Percentiles rank a stretch among this genome's conserved stretches.
Evolutionary conservation across 306 rosid species (phyloP).

Genomic region (Dalbergia cochinchinensis): DNA sequence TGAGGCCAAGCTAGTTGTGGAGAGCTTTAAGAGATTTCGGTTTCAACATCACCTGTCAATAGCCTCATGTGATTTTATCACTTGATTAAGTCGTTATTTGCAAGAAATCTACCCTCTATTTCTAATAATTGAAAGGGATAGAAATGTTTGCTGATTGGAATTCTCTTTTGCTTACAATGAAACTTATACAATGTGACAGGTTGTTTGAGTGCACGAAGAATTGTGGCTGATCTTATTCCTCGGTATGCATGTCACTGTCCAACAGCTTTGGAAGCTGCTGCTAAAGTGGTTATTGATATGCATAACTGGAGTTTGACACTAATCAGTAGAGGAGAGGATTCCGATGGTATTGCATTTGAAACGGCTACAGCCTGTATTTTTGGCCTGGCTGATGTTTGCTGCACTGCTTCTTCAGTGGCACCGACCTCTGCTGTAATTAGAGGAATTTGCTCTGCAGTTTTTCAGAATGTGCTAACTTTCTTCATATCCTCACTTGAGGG

Average conservation of each 20-base stretch:
- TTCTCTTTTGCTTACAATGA: slow-evolving; percentile 46
- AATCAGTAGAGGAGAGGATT: slow-evolving; percentile 74
- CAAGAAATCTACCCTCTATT: slow-evolving; percentile 18
- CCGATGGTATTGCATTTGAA: slow-evolving; percentile 75
- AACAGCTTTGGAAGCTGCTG: slow-evolving; percentile 88
- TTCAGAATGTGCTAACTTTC: slow-evolving; percentile 77
- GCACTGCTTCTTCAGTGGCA: slow-evolving; percentile 70
- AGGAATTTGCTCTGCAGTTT: slow-evolving; percentile 83
- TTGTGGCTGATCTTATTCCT: slow-evolving; percentile 92
- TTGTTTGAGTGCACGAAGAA: slow-evolving; percentile 82
- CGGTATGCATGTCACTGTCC: slow-evolving; percentile 86
- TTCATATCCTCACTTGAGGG: slow-evolving; percentile 70
- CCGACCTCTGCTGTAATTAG: slow-evolving; percentile 75
- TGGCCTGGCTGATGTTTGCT: slow-evolving; percentile 81
- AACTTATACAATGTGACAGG: slow-evolving; percentile 57
- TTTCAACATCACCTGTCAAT: slow-evolving; percentile 27
- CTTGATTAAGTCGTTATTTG: slow-evolving; percentile 1
- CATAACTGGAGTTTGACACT: slow-evolving; percentile 69
- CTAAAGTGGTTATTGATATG: slow-evolving; percentile 81
- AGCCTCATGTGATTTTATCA: slow-evolving; percentile 25
- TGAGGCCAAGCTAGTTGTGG: slow-evolving; percentile 23
- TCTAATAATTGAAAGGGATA: slow-evolving; percentile 27
- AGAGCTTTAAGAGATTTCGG: slow-evolving; percentile 26
- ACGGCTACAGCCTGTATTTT: slow-evolving; percentile 75
- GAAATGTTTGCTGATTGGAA: slow-evolving; percentile 32